phyloP scores from a whole-genome alignment of 495 filamentous ascomycete genomes.

The Elaphomyces granulatus region DNA sequence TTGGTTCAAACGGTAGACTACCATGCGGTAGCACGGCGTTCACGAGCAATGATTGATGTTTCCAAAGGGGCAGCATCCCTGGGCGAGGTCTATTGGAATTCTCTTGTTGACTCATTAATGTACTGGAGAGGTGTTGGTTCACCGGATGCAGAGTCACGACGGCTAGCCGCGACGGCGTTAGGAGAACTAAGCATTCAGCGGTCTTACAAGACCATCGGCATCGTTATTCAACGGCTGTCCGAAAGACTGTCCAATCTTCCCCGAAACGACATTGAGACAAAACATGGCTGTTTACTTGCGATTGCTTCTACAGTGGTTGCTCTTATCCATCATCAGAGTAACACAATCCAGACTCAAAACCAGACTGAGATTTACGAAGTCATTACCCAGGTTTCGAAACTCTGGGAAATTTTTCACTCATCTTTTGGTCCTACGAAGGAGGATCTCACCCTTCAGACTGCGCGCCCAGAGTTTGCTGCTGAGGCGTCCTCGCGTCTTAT shows the following conservation, averaged over 20 bases:
- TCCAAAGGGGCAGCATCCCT: conserved; percentile 50
- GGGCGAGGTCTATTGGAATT: conserved; percentile 51
- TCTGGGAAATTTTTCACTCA: conserved; percentile 31
- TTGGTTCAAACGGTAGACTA: conserved; percentile 87
- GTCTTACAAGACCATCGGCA: conserved; percentile 18
- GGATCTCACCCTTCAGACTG: conserved; percentile 32
- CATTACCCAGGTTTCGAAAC: conserved; percentile 10
- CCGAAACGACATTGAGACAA: conserved; percentile 46
- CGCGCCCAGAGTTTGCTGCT: conserved; percentile 55
- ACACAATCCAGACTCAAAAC: background rate
- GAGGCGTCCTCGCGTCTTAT: conserved; percentile 49
- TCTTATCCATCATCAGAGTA: conserved; percentile 5
- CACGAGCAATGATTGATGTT: conserved; percentile 64
- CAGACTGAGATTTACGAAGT: conserved; percentile 2
- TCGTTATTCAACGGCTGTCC: conserved; percentile 27
- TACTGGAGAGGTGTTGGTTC: conserved; percentile 79
- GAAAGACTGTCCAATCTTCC: conserved; percentile 33
- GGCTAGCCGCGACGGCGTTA: conserved; percentile 54
- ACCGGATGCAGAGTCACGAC: conserved; percentile 54
- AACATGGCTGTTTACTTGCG: conserved; percentile 53
- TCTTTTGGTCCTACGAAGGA: conserved; percentile 24
- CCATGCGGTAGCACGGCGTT: conserved; percentile 76
- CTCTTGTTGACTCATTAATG: conserved; percentile 55
- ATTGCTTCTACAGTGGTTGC: conserved; percentile 34
- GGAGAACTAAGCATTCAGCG: conserved; percentile 38